Percentiles rank a stretch among this genome's conserved stretches.
Conservation (phyloP, 208 protist genomes). For the Porcisia deanei region DNA sequence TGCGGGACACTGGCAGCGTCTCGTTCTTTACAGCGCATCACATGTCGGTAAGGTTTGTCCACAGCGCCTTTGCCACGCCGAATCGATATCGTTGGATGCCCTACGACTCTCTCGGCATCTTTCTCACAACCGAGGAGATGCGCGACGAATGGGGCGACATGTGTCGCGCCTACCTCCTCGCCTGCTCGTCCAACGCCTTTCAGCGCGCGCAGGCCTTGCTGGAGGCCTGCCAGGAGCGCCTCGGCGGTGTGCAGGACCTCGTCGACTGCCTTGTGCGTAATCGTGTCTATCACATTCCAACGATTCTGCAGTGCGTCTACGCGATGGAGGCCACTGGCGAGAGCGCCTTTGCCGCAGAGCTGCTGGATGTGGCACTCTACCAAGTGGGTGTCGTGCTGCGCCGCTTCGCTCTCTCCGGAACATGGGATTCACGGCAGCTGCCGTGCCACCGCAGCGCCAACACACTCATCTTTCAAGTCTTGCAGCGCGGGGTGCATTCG, state of each 20-base stretch:
- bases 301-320: constrained; percentile 60
- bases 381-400: constrained; percentile 70
- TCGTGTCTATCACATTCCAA: constrained; percentile 82
- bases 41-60: constrained; percentile 45
- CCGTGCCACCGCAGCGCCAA: constrained; percentile 39
- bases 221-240: constrained; percentile 24
- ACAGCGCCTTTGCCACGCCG: constrained; percentile 68
- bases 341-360: constrained; percentile 48
- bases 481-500: constrained; percentile 66
- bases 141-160: constrained; percentile 7
- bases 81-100: constrained; percentile 82
- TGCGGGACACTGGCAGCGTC: constrained; percentile 42
- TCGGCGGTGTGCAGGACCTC: constrained; percentile 51
- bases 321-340: constrained; percentile 71
- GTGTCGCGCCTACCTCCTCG: constrained; percentile 36
- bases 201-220: constrained; percentile 49
- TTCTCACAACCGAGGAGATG: constrained; percentile 32
- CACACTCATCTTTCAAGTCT: constrained; percentile 49
- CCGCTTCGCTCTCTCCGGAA: constrained; percentile 54
- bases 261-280: constrained; percentile 46
- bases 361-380: constrained; percentile 81
- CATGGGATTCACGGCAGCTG: constrained; percentile 55
- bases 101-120: constrained; percentile 66
- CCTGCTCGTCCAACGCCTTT: constrained; percentile 46
- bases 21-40: constrained; percentile 71